Conservation (phyloP, 495 filamentous ascomycete species). For the Xylaria grammica region DNA sequence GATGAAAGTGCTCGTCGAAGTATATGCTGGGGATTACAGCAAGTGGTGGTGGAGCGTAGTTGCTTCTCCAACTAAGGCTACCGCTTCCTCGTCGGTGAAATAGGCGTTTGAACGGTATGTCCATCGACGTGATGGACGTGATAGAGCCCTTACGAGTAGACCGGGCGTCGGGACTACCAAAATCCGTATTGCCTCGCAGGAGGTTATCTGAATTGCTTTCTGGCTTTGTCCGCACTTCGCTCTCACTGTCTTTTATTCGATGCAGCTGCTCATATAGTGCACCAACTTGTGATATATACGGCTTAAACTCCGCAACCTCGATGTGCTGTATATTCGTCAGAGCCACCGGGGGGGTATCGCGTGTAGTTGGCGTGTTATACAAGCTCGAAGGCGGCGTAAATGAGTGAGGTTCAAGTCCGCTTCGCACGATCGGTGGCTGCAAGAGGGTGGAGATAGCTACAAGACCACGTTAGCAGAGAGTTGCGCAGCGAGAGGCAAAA, state of each 20-base stretch:
- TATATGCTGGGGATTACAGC: constrained; percentile 80
- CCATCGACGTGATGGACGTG: constrained; percentile 31
- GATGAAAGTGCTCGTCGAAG: constrained; percentile 79
- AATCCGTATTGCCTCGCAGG: constrained; percentile 30
- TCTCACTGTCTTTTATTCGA: constrained; percentile 63
- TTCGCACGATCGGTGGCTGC: constrained; percentile 75
- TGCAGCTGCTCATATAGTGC: constrained; percentile 73
- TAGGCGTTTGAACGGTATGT: constrained; percentile 39
- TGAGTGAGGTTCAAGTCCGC: constrained; percentile 69
- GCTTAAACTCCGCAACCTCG: constrained; percentile 68
- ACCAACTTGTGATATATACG: constrained; percentile 74
- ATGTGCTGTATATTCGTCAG: constrained; percentile 77
- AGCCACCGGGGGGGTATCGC: constrained; percentile 21
- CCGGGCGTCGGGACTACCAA: constrained; percentile 15
- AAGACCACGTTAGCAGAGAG: constrained; percentile 10
- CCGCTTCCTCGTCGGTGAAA: constrained; percentile 44
- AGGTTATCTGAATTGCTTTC: constrained; percentile 46
- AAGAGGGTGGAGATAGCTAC: constrained; percentile 82
- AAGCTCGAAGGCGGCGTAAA: constrained; percentile 55
- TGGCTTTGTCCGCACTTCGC: constrained; percentile 41
- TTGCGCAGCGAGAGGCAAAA: neutral
- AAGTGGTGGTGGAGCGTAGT: constrained; percentile 60
- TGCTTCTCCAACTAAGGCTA: constrained; percentile 40
- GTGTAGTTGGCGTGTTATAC: constrained; percentile 58
- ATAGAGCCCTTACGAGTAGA: constrained; percentile 34